These are phyloP conservation scores for Syncephalastrum sp. DNA, from an alignment of 371 early-diverging fungal species.

Conservation along the genomic window DNA sequence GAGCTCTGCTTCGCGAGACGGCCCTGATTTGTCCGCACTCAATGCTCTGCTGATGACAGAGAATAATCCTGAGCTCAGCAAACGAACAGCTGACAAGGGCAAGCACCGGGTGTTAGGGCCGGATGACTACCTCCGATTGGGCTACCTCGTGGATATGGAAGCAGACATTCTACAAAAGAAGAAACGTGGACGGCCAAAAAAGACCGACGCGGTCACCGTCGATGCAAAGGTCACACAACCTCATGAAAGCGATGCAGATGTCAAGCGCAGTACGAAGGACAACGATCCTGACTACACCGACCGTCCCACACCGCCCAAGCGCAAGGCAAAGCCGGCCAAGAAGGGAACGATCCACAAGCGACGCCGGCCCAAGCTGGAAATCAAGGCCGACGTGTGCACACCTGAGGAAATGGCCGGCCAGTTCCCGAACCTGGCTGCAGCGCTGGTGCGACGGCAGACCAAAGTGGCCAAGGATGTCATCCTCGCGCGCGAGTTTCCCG, in stretches of 20 bases:
- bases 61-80: conserved; percentile 38
- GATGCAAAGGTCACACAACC: conserved; percentile 1
- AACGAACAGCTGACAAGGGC: conserved; percentile 32
- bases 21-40: not conserved
- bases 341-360: not conserved
- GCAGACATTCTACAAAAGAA: conserved; percentile 5
- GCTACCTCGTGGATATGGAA: conserved; percentile 24
- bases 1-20: not conserved
- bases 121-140: conserved; percentile 36
- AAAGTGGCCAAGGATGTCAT: conserved; percentile 21
- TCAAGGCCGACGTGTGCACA: not conserved
- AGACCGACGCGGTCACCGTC: conserved; percentile 1
- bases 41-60: conserved; percentile 21
- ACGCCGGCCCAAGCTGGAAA: not conserved
- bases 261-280: not conserved
- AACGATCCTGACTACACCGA: not conserved
- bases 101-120: conserved; percentile 32
- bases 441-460: conserved; percentile 7
- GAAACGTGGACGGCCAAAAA: conserved; percentile 9
- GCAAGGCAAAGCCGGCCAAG: conserved; percentile 1
- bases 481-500: conserved; percentile 10
- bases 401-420: not conserved
- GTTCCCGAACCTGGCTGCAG: conserved; percentile 2
- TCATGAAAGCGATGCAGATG: not conserved
- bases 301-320: not conserved